Percentiles rank a stretch among this genome's conserved stretches.
Conservation (phyloP, 2,329 filamentous ascomycete species). For the Exophiala oligosperma region DNA sequence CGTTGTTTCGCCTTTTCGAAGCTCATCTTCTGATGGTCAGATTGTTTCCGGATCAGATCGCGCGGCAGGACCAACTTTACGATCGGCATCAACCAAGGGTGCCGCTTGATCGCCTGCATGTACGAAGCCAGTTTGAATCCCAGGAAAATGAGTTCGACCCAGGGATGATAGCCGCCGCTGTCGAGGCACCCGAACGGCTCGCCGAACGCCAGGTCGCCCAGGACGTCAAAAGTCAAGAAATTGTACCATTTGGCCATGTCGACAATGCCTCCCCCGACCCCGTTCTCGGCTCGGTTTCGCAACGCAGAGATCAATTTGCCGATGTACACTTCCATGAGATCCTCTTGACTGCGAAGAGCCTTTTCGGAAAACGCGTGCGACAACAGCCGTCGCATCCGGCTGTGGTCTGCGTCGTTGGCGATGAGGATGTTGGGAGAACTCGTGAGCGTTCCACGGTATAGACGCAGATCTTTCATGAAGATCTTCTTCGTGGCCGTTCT, state of each 20-base stretch:
- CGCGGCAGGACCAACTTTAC: neutral
- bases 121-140: conserved; percentile 2
- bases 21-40: neutral
- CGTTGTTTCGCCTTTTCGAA: conserved; percentile 2
- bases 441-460: no score
- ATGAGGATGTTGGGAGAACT: no score
- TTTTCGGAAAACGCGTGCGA: no score
- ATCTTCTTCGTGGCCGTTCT: no score
- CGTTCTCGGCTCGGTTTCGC: neutral
- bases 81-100: neutral
- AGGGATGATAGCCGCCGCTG: conserved; percentile 31
- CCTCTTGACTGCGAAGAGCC: no score
- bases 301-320: no score
- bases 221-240: conserved; percentile 23
- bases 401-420: no score
- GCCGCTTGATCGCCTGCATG: conserved; percentile 33
- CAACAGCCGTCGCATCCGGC: no score
- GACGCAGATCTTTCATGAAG: no score
- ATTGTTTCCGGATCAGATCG: neutral
- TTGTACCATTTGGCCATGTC: conserved; percentile 22
- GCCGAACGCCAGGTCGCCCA: conserved; percentile 35
- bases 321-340: no score
- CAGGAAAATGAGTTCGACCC: conserved; percentile 33
- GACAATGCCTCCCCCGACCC: neutral
- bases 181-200: conserved; percentile 35